A percentile compares a stretch with the other conserved stretches of the same genome.
Conservation (phyloP, 2,329 filamentous ascomycete species). For the Talaromyces albobiverticillius region DNA sequence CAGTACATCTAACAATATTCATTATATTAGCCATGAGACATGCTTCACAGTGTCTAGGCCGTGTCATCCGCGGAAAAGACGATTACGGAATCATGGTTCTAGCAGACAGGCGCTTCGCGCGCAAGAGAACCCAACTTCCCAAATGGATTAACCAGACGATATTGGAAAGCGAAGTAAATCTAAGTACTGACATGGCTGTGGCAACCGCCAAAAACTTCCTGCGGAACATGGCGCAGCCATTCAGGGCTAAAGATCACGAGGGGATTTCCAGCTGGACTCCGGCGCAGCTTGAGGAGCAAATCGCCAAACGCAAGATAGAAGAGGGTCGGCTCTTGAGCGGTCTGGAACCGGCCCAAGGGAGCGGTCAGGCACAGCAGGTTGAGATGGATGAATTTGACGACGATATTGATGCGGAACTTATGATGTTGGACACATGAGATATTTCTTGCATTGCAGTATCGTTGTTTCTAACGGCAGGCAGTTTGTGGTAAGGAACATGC, state of each 20-base stretch:
- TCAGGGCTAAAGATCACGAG: conserved; percentile 77
- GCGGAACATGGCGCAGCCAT: conserved; percentile 87
- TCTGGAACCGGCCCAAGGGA: neutral
- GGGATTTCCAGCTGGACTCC: conserved; percentile 91
- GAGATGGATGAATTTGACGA: conserved; percentile 43
- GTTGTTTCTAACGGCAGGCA: neutral
- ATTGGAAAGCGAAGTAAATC: conserved; percentile 77
- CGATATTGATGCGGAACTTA: conserved; percentile 42
- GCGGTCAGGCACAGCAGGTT: conserved; percentile 8
- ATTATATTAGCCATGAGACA: conserved; percentile 76
- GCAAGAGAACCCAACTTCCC: conserved; percentile 84
- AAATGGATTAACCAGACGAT: conserved; percentile 96
- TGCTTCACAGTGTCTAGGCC: conserved; percentile 91
- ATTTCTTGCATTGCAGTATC: neutral
- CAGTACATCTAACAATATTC: neutral
- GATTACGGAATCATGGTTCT: conserved; percentile 99
- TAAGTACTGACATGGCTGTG: conserved; percentile 94
- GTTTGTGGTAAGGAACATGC: neutral
- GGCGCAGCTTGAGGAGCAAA: conserved; percentile 70
- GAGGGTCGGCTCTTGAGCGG: conserved; percentile 65
- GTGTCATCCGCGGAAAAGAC: conserved; percentile 92
- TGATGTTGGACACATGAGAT: conserved; percentile 25
- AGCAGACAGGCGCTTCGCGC: conserved; percentile 88
- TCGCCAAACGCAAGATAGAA: conserved; percentile 66
- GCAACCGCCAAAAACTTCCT: conserved; percentile 86